Base-by-base conservation (phyloP, 1,139 yeast species). In the Sugiyamaella pinicola region DNA sequence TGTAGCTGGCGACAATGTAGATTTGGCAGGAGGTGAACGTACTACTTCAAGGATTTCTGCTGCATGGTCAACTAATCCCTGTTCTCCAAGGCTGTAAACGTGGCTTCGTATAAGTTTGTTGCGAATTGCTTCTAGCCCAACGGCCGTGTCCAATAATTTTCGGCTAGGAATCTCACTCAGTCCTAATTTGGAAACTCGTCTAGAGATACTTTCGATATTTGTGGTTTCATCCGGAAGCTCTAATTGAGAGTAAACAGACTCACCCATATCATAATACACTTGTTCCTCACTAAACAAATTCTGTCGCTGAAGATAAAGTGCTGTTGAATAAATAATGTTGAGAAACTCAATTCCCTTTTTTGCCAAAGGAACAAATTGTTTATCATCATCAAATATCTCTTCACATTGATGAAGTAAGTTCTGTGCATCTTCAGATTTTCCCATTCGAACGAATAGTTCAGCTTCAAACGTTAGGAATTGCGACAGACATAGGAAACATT, bases 71-170 rank as follows among this genome's bases (percentile, higher is more conserved):
- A 58, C 42, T 3, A 52, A 51, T 29, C 59, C 58, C 33, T 62
- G 66, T n/a, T 59, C 53, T 2, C 63, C 62, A 13, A 64, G 55
- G 47, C 66, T 61, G 41, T 53, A 55, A 1, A 58, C 62, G 29
- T 55, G 59, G 40, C 59, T 57, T 38, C 66, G 49, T 28, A 61
- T 54, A 12, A 64, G 54, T 12, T 57, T 53, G 31, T 63, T 61
- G 48, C 59, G 60, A n/a, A 57, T 60, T 6, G 51, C 41, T 38
- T 58, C 63, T 28, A 61, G 39, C 2, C 62, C 64, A 5, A 38
- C 10, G 3, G 39, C 39, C 21, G 8, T 35, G n/a, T 35, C 22
- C 28, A 24, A 51, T 31, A 12, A 37, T 47, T 15, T 35, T 42
- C 9, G 7, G 38, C n/a, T 19, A 5, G 40, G 29, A 15, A 29